Evolutionary conservation across 805 yeast genomes (phyloP), one percentile per base, ranked within the genome.

Genomic region (Ogataea allantospora): DNA sequence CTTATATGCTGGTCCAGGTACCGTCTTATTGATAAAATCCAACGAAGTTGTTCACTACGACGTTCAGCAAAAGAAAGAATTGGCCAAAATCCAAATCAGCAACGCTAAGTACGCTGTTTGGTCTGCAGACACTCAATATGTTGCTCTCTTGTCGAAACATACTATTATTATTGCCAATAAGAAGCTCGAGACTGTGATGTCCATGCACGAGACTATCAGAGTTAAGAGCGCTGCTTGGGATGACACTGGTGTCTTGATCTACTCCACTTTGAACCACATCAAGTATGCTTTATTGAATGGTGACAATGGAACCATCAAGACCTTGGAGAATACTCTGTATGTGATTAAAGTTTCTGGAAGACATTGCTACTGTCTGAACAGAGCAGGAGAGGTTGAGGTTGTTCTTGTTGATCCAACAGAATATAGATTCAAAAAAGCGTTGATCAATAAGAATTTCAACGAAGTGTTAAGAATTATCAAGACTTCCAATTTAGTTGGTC

Each of bases 201-300:
- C 95, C 2, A 75, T 88, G 78, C 97, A 88, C 60, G 99, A 93
- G 70, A 91, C 98, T 3, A 93, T 93, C 51, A 75, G 99, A 62
- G 88, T 93, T 56, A 93, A 93, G 70, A 81, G 95, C 67, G 97
- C 96, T 31, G 87, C 95, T 13, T 93, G 97, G 97, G 98, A 93
- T 62, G 96, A 88, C 52, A 70, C 85, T 33, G 91, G 91, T 36
- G 95, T 95, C 21, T 74, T 93, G 60, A 73, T 93, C 50, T 93
- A 91, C 66, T 83, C 97, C 14, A 93, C 99, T 6, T 73, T 93
- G 62, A 91, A 91, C 67, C 99, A 93, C 63, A 83, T 95, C 66
- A 93, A 91, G 67, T 93, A 91, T 65, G 83, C 91, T 31, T 70
- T 93, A 57, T 71, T 91, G 58, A 93, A 89, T 58, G 99, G 99